Percentiles rank a stretch among this genome's conserved stretches.
phyloP scores from a whole-genome alignment of 108 stramenopile species.

The Parietichytrium sp. region DNA sequence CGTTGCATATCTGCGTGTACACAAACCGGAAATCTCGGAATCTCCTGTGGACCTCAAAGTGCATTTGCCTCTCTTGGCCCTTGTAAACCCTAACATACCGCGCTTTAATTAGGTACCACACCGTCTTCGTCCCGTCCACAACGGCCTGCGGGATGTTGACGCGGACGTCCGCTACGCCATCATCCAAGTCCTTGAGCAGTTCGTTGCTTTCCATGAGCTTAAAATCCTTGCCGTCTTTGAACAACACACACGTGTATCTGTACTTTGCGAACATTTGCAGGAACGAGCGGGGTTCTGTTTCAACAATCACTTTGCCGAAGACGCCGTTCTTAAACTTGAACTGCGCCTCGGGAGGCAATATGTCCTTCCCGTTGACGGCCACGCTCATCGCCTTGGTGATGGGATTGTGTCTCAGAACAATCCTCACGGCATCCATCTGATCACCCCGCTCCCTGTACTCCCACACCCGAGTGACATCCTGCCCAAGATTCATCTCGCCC shows the following conservation, averaged over 20 bases:
- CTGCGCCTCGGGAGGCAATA: not conserved
- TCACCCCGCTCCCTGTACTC: not conserved
- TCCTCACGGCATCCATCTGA: constrained; percentile 26
- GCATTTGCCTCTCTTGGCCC: not conserved
- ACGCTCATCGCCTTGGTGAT: not conserved
- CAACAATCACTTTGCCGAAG: not conserved
- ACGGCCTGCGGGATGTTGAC: not conserved
- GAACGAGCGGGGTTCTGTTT: not conserved
- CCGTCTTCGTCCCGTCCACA: not conserved
- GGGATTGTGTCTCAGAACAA: constrained; percentile 33
- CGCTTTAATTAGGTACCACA: constrained; percentile 18
- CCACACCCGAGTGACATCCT: not conserved
- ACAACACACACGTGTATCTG: not conserved
- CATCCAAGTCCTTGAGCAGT: not conserved
- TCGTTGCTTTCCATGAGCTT: constrained; percentile 18
- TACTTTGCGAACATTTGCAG: not conserved
- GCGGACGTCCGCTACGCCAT: not conserved
- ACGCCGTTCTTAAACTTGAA: not conserved
- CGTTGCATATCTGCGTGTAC: constrained; percentile 12
- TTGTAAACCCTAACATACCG: not conserved
- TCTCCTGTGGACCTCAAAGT: not conserved
- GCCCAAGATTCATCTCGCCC: constrained; percentile 5
- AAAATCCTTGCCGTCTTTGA: not conserved
- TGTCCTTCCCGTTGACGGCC: not conserved
- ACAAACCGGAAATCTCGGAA: constrained; percentile 33